These are phyloP conservation scores for Ophiostoma quercus DNA, from an alignment of 2,329 filamentous ascomycete genomes.

Conservation along the genomic window DNA sequence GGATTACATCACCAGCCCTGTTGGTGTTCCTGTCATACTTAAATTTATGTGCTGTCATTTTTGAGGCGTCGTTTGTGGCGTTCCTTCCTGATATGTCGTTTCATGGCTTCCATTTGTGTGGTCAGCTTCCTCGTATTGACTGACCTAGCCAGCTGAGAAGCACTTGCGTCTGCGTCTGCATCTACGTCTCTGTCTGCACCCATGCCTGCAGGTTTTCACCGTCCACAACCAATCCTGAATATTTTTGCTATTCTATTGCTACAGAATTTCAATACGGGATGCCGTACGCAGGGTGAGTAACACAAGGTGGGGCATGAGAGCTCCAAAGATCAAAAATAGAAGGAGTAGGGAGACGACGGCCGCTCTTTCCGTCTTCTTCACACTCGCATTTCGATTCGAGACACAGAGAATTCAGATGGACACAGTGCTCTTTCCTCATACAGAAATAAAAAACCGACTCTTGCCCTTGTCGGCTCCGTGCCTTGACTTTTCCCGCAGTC, in stretches of 20 bases:
- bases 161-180: background rate
- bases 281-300: constrained; percentile 14
- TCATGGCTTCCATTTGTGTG: background rate
- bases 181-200: background rate
- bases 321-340: background rate
- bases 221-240: background rate
- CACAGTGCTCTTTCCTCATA: background rate
- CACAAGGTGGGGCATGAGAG: background rate
- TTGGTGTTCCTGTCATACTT: background rate
- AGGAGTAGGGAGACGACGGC: constrained; percentile 3
- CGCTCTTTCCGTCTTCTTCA: background rate
- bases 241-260: background rate
- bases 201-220: background rate
- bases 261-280: constrained; percentile 8
- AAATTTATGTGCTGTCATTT: background rate
- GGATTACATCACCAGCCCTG: background rate
- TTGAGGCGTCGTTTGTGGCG: background rate
- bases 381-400: too few species aligned
- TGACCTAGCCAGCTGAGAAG: background rate
- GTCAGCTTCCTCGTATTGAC: background rate
- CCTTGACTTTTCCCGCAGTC: background rate
- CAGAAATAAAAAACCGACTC: background rate
- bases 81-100: background rate
- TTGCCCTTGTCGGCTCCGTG: background rate
- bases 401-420: background rate